Conservation (phyloP, 176 grass and related monocot genomes). For the Alopecurus myosuroides region DNA sequence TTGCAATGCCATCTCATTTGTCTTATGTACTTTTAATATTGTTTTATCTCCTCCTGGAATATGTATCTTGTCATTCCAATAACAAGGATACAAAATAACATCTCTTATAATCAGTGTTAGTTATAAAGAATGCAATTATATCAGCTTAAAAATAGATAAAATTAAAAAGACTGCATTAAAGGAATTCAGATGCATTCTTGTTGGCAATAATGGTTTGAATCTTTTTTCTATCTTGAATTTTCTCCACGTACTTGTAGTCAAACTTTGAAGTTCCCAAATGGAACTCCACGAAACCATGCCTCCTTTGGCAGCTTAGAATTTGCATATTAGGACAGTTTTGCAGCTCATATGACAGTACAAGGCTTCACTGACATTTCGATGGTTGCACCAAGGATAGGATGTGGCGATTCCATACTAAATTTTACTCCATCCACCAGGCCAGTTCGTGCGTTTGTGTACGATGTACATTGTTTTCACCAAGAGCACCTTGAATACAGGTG, state of each 20-base stretch:
- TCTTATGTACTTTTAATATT: constrained; percentile 54
- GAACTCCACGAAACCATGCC: not conserved
- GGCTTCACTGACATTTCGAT: not conserved
- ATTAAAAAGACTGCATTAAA: not conserved
- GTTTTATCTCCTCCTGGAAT: constrained; percentile 75
- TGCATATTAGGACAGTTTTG: not conserved
- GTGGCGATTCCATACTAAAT: not conserved
- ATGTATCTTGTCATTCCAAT: not conserved
- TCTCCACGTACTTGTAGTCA: constrained; percentile 7
- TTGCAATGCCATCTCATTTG: constrained; percentile 60
- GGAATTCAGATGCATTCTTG: not conserved
- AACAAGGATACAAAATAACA: too few species aligned
- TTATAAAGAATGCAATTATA: too few species aligned
- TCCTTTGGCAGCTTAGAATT: not conserved
- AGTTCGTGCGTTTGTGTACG: not conserved
- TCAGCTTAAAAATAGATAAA: not conserved
- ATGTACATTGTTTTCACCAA: not conserved
- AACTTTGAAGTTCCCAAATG: not conserved
- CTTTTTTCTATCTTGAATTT: constrained; percentile 11
- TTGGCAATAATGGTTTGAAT: not conserved
- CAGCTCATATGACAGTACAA: not conserved
- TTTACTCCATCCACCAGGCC: not conserved
- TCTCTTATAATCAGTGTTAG: too few species aligned
- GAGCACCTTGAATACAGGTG: not conserved
- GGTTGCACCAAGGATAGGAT: not conserved